Conservation (phyloP, 495 filamentous ascomycete genomes). For the Staphylotrichum tortipilum region DNA sequence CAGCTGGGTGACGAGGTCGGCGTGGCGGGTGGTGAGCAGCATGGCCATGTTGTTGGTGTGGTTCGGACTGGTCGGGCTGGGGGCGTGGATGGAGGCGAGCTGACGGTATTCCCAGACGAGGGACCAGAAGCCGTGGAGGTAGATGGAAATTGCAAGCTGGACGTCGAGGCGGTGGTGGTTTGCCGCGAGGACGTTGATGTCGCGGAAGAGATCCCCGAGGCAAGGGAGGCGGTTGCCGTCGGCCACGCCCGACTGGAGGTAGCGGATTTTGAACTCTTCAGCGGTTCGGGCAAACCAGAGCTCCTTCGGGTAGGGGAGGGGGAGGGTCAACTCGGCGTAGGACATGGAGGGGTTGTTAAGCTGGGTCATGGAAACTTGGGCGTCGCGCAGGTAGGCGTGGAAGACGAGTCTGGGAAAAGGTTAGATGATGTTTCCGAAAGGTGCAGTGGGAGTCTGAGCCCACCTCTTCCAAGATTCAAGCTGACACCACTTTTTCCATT, state of each 20-base stretch:
- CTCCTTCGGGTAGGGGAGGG: conserved; percentile 44
- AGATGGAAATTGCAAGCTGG: conserved; percentile 41
- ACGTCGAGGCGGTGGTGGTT: conserved; percentile 41
- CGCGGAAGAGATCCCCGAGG: conserved; percentile 43
- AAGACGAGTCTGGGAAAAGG: conserved; percentile 42
- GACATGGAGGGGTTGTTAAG: conserved; percentile 51
- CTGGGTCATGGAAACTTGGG: conserved; percentile 50
- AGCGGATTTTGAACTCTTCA: conserved; percentile 47
- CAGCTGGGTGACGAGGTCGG: conserved; percentile 38
- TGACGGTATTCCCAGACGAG: conserved; percentile 54
- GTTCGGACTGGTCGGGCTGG: neutral
- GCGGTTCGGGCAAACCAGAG: conserved; percentile 52
- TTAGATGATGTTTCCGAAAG: neutral
- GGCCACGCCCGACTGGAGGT: conserved; percentile 23
- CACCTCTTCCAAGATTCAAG: conserved; percentile 47
- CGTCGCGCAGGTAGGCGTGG: conserved; percentile 49
- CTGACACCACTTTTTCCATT: conserved; percentile 54
- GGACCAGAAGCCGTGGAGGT: conserved; percentile 50
- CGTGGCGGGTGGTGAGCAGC: conserved; percentile 43
- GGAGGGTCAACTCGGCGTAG: conserved; percentile 54
- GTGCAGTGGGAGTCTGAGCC: neutral
- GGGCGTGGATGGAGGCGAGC: conserved; percentile 37
- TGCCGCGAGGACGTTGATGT: conserved; percentile 37
- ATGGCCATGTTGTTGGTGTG: conserved; percentile 21
- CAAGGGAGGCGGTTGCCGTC: conserved; percentile 35